Evolutionary conservation across 1,139 yeast species (phyloP).

Genomic region (Blastobotrys capitulatus): DNA sequence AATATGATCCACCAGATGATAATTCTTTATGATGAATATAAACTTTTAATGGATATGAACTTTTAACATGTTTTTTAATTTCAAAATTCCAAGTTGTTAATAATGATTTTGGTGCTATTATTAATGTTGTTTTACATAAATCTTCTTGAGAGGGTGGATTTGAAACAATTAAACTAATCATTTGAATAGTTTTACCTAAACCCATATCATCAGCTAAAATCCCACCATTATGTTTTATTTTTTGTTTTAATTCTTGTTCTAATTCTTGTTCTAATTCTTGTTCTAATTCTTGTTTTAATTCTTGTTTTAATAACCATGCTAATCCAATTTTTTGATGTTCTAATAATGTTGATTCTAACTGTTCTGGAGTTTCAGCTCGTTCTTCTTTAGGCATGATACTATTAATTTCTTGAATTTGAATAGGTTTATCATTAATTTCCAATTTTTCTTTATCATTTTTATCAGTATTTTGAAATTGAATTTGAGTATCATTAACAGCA

Average conservation of each 20-base stretch:
- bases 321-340: slow-evolving; percentile 86
- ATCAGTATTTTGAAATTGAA: background rate
- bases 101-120: slow-evolving; percentile 82
- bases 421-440: background rate
- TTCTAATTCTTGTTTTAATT: too few species aligned
- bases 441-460: background rate
- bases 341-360: slow-evolving; percentile 56
- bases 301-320: slow-evolving; percentile 72
- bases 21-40: slow-evolving; percentile 59
- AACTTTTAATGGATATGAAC: slow-evolving; percentile 41
- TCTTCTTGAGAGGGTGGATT: background rate
- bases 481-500: background rate
- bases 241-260: too few species aligned
- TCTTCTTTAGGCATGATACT: slow-evolving; percentile 37
- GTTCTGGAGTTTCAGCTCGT: slow-evolving; percentile 64
- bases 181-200: slow-evolving; percentile 83
- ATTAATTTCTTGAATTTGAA: background rate
- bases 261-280: too few species aligned
- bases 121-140: slow-evolving; percentile 52
- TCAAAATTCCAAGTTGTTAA: slow-evolving; percentile 83
- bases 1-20: slow-evolving; percentile 18
- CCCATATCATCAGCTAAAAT: slow-evolving; percentile 95
- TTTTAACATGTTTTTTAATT: slow-evolving; percentile 54
- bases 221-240: too few species aligned
- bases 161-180: slow-evolving; percentile 37